phyloP scores from a whole-genome alignment of 208 protist species.

The Trypanosoma avium region DNA sequence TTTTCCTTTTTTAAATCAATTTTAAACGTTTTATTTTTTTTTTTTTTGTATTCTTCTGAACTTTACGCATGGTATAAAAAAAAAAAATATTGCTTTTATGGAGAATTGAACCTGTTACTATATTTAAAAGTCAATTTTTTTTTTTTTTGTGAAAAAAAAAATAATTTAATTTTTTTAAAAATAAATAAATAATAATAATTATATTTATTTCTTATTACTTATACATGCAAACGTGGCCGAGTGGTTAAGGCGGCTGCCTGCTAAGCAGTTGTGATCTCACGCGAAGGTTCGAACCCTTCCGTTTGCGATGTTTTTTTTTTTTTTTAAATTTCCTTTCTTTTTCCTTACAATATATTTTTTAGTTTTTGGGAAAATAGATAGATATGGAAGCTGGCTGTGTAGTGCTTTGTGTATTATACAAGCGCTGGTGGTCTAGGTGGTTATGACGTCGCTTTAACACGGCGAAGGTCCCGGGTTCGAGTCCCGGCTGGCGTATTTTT shows the following conservation, averaged over 20 bases:
- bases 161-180: no score
- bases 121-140: no score
- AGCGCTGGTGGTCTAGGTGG: slow-evolving; percentile 90
- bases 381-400: no score
- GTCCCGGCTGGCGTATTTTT: slow-evolving; percentile 87
- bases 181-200: no score
- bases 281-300: slow-evolving; percentile 90
- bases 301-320: slow-evolving; percentile 65
- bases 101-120: no score
- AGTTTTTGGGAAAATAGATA: neutral
- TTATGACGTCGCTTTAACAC: slow-evolving; percentile 94
- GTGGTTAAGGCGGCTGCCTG: slow-evolving; percentile 89
- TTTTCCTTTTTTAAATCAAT: no score
- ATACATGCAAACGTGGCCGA: slow-evolving; percentile 81
- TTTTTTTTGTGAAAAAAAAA: no score
- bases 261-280: slow-evolving; percentile 90
- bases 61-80: no score
- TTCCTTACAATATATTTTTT: slow-evolving; percentile 1
- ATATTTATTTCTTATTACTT: no score
- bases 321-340: neutral
- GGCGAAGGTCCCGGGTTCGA: slow-evolving; percentile 91
- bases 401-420: neutral
- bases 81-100: no score
- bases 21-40: no score
- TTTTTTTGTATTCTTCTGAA: no score